Conservation (phyloP, 2,329 filamentous ascomycete genomes). For the Pseudogymnoascus sp. region DNA sequence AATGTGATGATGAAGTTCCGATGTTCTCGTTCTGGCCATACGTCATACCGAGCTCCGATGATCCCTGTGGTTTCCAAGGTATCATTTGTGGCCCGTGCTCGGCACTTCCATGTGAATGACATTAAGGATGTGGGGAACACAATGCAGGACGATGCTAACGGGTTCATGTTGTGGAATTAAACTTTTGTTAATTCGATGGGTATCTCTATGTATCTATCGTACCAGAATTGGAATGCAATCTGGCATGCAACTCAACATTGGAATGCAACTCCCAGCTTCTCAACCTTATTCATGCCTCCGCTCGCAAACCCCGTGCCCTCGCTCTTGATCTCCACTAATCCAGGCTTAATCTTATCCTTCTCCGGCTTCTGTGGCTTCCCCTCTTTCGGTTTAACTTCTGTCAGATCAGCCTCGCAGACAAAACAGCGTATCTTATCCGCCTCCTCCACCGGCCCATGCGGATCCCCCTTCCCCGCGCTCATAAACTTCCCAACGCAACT, state of each 20-base stretch:
- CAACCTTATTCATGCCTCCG: slow-evolving; percentile 74
- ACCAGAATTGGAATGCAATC: slow-evolving; percentile 74
- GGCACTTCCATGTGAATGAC: not conserved
- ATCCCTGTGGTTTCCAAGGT: slow-evolving; percentile 6
- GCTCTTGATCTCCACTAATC: slow-evolving; percentile 69
- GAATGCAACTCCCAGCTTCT: slow-evolving; percentile 71
- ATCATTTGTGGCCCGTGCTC: not conserved
- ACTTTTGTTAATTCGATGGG: not conserved
- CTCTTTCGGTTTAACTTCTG: slow-evolving; percentile 31
- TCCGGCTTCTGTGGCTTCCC: slow-evolving; percentile 43
- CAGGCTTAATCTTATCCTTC: slow-evolving; percentile 56
- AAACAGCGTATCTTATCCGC: slow-evolving; percentile 61
- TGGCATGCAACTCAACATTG: slow-evolving; percentile 51
- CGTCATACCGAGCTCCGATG: slow-evolving; percentile 3
- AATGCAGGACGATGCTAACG: not conserved
- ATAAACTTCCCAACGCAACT: slow-evolving; percentile 81
- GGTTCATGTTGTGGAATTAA: not conserved
- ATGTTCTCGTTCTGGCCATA: not conserved
- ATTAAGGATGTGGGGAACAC: not conserved
- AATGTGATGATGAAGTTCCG: not conserved
- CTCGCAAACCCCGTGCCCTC: slow-evolving; percentile 92
- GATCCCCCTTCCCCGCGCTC: slow-evolving; percentile 49
- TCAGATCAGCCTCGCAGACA: slow-evolving; percentile 78
- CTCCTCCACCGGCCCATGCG: slow-evolving; percentile 46
- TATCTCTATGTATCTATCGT: slow-evolving; percentile 8